Base-by-base conservation (phyloP, 139 green algal species). In the Coelastrella sp. region DNA sequence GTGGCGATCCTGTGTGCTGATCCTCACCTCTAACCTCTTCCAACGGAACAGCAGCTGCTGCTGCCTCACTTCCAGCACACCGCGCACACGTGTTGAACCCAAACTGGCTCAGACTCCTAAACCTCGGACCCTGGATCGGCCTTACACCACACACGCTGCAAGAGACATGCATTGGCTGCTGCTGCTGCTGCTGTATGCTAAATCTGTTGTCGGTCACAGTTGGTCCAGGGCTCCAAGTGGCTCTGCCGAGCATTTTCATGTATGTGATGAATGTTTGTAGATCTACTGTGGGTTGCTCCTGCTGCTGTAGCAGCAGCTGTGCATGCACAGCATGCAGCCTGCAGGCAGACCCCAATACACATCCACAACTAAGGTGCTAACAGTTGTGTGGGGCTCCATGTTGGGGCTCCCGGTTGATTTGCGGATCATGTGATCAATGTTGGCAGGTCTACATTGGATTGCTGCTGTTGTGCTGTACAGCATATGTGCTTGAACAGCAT, bases 151-250 rank as follows among this genome's bases (percentile, higher is more conserved):
- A 88, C 2, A 80, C 66, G 8, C 54, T 56, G 54, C 83, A 88
- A 6, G 83, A 23, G 4, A 88, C 47, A 54, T 88, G 83, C 65
- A 80, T 32, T 2, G 83, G 83, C 19, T 88, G 66, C 83, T 88
- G 79, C 61, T 88, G 79, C 61, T 88, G 83, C 64, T 88, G 83
- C 65, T 88, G 83, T 20, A 57, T 56, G 83, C 83, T 65, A 5
- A 54, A 75, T 83, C 77, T 65, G 32, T 83, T 83, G 77, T 64
- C 77, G 20, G 66, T 56, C 4, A 80, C 66, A 57, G 66, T 20
- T 54, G 83, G 83, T 7, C 68, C 83, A 4, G 22, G 4, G 5
- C 56, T 56, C 83, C 83, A 88, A 8, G 66, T 88, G 3, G 23
- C 23, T 54, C 66, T 54, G 54, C 83, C 66, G n/a, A 88, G 83